phyloP scores from a whole-genome alignment of 2,329 filamentous ascomycete species.

The Boeremia lycopersici region DNA sequence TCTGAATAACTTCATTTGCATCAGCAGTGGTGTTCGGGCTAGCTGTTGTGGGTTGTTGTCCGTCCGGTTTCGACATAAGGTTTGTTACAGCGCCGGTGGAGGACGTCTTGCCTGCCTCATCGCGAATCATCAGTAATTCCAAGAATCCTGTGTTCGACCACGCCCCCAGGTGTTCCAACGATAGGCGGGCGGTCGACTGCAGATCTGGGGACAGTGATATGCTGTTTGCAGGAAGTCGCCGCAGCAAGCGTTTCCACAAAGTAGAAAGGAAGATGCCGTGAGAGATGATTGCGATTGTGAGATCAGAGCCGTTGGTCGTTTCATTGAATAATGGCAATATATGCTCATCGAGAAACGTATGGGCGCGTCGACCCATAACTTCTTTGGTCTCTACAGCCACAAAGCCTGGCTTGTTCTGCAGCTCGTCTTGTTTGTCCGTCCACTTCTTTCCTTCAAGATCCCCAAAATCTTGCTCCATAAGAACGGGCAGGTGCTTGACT shows the following conservation, averaged over 20 bases:
- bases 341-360: constrained; percentile 69
- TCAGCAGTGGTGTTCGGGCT: neutral
- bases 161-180: constrained; percentile 60
- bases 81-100: neutral
- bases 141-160: constrained; percentile 73
- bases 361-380: constrained; percentile 68
- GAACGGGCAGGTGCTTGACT: constrained; percentile 35
- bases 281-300: constrained; percentile 71
- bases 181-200: constrained; percentile 44
- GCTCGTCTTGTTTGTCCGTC: constrained; percentile 46
- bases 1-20: neutral
- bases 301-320: constrained; percentile 31
- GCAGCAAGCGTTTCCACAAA: constrained; percentile 68
- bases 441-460: constrained; percentile 70
- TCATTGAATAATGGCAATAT: constrained; percentile 63
- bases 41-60: neutral
- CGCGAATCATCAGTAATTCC: constrained; percentile 50
- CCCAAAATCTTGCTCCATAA: constrained; percentile 79
- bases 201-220: constrained; percentile 54
- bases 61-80: neutral
- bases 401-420: constrained; percentile 52
- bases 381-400: constrained; percentile 70
- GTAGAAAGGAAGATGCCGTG: constrained; percentile 81
- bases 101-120: neutral
- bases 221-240: constrained; percentile 57